These are phyloP conservation scores for Dysphania ambrosioides DNA, from an alignment of 148 eudicot species.

Conservation along the genomic window DNA sequence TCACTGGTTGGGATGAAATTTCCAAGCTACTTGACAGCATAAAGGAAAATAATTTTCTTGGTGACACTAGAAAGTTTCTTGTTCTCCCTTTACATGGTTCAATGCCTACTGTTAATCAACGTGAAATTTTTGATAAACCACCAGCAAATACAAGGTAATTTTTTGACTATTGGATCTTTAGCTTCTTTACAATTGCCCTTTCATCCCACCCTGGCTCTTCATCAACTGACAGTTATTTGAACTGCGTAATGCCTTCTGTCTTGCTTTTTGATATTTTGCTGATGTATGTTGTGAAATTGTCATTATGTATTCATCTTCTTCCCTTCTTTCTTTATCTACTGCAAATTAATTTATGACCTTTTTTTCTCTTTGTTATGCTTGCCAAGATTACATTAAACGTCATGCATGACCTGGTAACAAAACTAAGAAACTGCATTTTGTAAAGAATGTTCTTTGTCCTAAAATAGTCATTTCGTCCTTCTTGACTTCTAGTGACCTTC, in stretches of 20 bases:
- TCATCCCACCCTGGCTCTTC: no score
- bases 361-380: not conserved
- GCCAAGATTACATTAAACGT: no score
- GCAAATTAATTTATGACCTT: not conserved
- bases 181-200: no score
- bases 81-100: constrained; percentile 96
- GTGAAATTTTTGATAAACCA: constrained; percentile 91
- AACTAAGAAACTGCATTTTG: not conserved
- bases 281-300: no score
- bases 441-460: not conserved
- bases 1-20: constrained; percentile 98
- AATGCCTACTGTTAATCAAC: constrained; percentile 92
- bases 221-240: no score
- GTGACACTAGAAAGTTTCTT: constrained; percentile 68
- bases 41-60: constrained; percentile 56
- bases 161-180: not conserved
- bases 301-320: no score
- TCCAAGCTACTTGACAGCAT: constrained; percentile 79
- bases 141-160: constrained; percentile 60
- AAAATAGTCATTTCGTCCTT: not conserved
- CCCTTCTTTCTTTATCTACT: not conserved
- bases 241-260: no score
- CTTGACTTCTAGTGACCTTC: not conserved
- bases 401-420: not conserved
- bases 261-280: no score